Conservation (phyloP, 1,284 basidiomycete species). For the Lignosus rhinocerotis region DNA sequence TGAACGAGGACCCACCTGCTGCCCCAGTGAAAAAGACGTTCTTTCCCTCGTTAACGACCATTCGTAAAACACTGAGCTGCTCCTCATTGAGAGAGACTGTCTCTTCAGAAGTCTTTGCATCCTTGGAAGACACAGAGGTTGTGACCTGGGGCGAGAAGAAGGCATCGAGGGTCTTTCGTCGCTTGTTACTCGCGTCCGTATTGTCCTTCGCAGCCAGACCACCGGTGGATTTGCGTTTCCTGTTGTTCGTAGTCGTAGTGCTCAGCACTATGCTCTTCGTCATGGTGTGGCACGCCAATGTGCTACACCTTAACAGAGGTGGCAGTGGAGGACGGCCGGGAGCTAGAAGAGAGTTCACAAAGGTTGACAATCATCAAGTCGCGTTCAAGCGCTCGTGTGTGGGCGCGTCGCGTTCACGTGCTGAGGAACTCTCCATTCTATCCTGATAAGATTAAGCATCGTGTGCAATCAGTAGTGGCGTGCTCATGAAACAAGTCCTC, state of each 20-base stretch:
- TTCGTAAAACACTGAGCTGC: slow-evolving; percentile 41
- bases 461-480: slow-evolving; percentile 14
- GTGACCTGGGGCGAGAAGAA: slow-evolving; percentile 47
- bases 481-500: slow-evolving; percentile 13
- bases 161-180: slow-evolving; percentile 40
- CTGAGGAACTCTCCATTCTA: slow-evolving; percentile 7
- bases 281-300: slow-evolving; percentile 5
- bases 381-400: slow-evolving; percentile 4
- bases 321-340: too few relatives aligned
- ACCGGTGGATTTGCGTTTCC: slow-evolving; percentile 45
- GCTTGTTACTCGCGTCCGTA: slow-evolving; percentile 33
- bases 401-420: slow-evolving; percentile 20
- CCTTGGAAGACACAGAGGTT: slow-evolving; percentile 31
- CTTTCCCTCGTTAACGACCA: slow-evolving; percentile 49
- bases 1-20: slow-evolving; percentile 38
- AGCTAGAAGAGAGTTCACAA: not conserved
- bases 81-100: slow-evolving; percentile 45
- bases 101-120: slow-evolving; percentile 31
- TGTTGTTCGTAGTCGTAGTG: slow-evolving; percentile 26
- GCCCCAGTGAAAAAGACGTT: slow-evolving; percentile 55
- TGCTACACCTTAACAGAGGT: too few relatives aligned
- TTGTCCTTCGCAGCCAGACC: slow-evolving; percentile 30
- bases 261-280: slow-evolving; percentile 13
- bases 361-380: not conserved
- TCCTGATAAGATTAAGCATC: slow-evolving; percentile 12